Base-by-base conservation (phyloP, 495 filamentous ascomycete genomes). In the Lophiotrema nucula region DNA sequence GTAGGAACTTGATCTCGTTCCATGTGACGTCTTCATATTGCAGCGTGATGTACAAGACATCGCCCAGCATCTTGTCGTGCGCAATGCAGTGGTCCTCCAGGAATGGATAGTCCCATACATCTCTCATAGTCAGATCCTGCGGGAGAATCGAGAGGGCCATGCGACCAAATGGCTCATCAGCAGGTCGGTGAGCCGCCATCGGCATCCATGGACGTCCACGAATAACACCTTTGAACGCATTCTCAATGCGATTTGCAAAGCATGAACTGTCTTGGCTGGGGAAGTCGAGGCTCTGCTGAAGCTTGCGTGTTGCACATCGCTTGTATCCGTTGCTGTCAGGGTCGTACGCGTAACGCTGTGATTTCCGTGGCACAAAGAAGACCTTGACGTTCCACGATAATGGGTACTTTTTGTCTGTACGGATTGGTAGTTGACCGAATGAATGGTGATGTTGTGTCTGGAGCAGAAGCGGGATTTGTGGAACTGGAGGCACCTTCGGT, bases 81-180 rank as follows among this genome's bases (percentile, higher is more conserved):
- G 58, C 57, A n/a, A 70, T 58, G 58, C 67, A 70, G 47, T 70
- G 58, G 13, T 65, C 58, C 52, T 64, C 65, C 44, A 70, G 65
- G 42, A 67, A 70, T 22, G 58, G 47, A 23, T 66, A 63, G 38
- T 70, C 67, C 67, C 67, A 70, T 19, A 70, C 47, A 41, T 65
- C 58, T 2, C 61, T 45, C 10, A 44, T 27, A 25, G 53, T 38
- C 37, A 67, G 49, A n/a, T 66, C 62, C 28, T 50, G 45, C 1
- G 67, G 65, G 10, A 70, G 65, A n/a, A 51, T 21, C 12, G 38
- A 18, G 4, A 64, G 53, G 15, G 53, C 49, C 55, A 62, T 67
- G 37, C 58, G 53, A 15, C 56, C 61, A 39, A 65, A 65, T 8
- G 56, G 58, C 38, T 60, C 57, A 31, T 60, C 56, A n/a, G 47